Conservation (phyloP, 176 grass and related monocot species). For the Musa troglodytarum region DNA sequence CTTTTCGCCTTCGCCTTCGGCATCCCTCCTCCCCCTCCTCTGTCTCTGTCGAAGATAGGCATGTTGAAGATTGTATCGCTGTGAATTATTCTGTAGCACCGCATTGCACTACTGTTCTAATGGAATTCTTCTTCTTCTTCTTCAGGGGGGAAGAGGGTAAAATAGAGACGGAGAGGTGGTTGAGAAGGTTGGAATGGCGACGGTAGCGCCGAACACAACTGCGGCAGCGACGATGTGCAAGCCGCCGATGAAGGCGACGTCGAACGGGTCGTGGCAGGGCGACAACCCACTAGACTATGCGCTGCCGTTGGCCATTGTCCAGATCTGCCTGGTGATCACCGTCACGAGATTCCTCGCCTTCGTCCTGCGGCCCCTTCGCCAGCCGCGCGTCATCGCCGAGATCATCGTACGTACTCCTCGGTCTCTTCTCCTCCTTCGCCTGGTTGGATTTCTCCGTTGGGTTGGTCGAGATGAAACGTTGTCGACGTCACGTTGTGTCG, state of each 20-base stretch:
- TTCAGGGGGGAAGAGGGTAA: neutral
- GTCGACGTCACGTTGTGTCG: neutral
- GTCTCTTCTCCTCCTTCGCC: neutral
- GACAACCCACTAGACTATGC: neutral
- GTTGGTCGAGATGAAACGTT: too few species aligned
- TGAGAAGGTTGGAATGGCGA: neutral
- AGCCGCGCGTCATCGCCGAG: conserved; percentile 1
- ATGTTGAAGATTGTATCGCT: too few species aligned
- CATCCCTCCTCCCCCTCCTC: too few species aligned
- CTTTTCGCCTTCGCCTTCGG: too few species aligned
- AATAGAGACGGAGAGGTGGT: neutral
- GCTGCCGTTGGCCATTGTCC: neutral
- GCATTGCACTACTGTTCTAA: too few species aligned
- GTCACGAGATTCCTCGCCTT: conserved; percentile 1
- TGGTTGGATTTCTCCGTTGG: neutral
- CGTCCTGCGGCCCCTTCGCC: neutral
- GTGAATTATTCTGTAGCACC: too few species aligned
- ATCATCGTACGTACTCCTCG: neutral
- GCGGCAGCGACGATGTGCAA: neutral
- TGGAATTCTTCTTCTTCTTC: neutral
- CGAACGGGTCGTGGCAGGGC: conserved; percentile 1
- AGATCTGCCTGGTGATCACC: neutral
- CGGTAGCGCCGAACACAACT: neutral
- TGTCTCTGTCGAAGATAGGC: too few species aligned
- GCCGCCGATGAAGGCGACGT: conserved; percentile 1